Evolutionary conservation across 2,329 filamentous ascomycete genomes (phyloP).

Genomic region (Colletotrichum sp.): DNA sequence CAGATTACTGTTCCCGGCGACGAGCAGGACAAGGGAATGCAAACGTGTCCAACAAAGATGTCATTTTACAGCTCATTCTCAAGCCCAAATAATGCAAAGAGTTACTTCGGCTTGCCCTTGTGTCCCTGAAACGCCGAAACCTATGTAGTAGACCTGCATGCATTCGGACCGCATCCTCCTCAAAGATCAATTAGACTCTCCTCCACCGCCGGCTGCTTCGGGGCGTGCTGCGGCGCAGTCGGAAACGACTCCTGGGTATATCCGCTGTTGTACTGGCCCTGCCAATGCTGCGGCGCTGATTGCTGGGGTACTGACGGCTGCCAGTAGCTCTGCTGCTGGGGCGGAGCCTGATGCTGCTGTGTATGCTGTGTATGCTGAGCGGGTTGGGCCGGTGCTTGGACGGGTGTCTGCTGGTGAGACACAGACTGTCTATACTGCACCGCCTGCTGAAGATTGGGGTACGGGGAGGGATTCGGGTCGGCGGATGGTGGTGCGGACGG

Average conservation of each 20-base stretch:
- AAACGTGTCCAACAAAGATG: not conserved
- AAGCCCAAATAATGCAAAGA: conserved; percentile 4
- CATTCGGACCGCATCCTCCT: not conserved
- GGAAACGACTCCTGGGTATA: conserved; percentile 70
- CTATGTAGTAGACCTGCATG: conserved; percentile 1
- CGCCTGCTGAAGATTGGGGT: conserved; percentile 55
- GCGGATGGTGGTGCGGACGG: conserved; percentile 35
- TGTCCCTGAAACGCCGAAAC: conserved; percentile 14
- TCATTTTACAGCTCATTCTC: conserved; percentile 12
- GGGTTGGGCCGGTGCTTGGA: conserved; percentile 36
- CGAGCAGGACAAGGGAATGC: not conserved
- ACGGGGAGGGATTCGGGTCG: conserved; percentile 53
- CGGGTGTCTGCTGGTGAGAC: conserved; percentile 31
- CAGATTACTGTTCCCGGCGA: not conserved
- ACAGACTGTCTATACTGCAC: conserved; percentile 49
- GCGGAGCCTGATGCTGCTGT: conserved; percentile 24
- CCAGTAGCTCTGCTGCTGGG: conserved; percentile 36
- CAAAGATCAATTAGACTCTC: conserved; percentile 83
- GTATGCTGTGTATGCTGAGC: conserved; percentile 36
- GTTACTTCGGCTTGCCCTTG: not conserved
- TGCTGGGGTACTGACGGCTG: conserved; percentile 35
- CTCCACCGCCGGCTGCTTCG: conserved; percentile 65
- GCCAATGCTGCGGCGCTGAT: conserved; percentile 28
- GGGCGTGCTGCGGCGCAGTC: conserved; percentile 66
- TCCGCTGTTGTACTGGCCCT: conserved; percentile 35